Base-by-base conservation (phyloP, 2,329 filamentous ascomycete genomes). In the Arthroderma sp. region DNA sequence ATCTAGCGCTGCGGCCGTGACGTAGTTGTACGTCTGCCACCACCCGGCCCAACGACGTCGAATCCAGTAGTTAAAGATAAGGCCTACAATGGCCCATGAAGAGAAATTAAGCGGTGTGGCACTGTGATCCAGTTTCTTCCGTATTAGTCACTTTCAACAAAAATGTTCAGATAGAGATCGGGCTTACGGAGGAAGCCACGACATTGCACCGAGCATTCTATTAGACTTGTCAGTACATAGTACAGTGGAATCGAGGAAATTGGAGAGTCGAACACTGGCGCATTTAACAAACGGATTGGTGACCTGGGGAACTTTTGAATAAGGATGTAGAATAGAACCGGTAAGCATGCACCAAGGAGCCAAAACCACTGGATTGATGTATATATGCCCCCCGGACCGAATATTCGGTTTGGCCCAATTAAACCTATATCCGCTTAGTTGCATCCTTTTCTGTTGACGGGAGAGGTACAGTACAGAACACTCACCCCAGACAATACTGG, bases 381-480 rank as follows among this genome's bases (percentile, higher is more conserved):
- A 57, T 83, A 84, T 5, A 81, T 65, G n/a, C 73, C 72, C 1
- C 68, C 68, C 3, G 70, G 65, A 44, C 72, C 74, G 57, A 83
- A 84, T 60, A 84, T 78, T 36, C 80, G 73, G 1, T 70, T 65
- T 0, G 80, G 80, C 1, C 81, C 80, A 48, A 84, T 81, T 44
- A 78, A 72, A 40, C 77, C 78, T 55, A 80, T 78, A 36, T 33
- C 5, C 4, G 11, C 2, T 28, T n/a, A 5, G 27, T 37, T 29
- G 32, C 31, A 31, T 11, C 6, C 7, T 8, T 4, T 28, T 22
- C 33, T 5, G 5, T 7, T 5, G 10, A 11, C 15, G 5, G n/a
- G n/a, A 27, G 7, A 32, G 3, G 6, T 22, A 3, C 3, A n/a
- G 28, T 7, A 11, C 9, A 27, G 5, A 27, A 27, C 29, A 48